Percentiles rank a stretch among this genome's conserved stretches.
Evolutionary conservation across 306 rosid species (phyloP).

Genomic region (Senna tora): DNA sequence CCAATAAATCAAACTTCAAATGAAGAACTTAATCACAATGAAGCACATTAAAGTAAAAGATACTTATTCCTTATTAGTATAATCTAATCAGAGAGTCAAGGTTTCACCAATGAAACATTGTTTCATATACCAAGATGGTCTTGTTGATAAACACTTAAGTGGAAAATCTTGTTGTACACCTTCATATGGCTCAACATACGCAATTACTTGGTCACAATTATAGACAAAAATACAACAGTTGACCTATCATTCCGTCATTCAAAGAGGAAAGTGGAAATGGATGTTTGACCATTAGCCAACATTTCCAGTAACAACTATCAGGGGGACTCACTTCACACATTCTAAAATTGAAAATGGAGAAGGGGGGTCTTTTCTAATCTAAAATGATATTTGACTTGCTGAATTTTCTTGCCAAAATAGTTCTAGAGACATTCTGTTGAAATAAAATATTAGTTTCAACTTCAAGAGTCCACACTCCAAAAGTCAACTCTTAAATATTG

Average conservation of each 20-base stretch:
- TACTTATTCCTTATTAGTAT: neutral
- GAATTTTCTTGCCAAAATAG: neutral
- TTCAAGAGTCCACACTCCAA: neutral
- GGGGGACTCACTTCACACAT: neutral
- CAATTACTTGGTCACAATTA: neutral
- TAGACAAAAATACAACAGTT: conserved; percentile 15
- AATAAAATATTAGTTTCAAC: neutral
- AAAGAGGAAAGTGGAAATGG: conserved; percentile 7
- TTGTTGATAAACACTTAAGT: too few relatives aligned
- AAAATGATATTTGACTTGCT: neutral
- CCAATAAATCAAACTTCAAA: conserved; percentile 16
- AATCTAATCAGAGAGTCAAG: conserved; percentile 6
- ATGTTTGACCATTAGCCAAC: neutral
- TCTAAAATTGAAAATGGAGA: neutral
- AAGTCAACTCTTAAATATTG: conserved; percentile 9
- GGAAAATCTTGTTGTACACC: too few relatives aligned
- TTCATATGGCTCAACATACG: neutral
- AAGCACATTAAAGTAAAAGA: conserved; percentile 20
- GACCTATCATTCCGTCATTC: neutral
- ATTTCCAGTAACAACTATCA: neutral
- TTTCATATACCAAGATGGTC: too few relatives aligned
- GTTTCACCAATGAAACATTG: neutral
- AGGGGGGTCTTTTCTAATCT: neutral
- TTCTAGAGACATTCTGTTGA: neutral
- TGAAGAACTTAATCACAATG: conserved; percentile 28